Base-by-base conservation (phyloP, 345 rosid genomes). In the Arabis alpina region DNA sequence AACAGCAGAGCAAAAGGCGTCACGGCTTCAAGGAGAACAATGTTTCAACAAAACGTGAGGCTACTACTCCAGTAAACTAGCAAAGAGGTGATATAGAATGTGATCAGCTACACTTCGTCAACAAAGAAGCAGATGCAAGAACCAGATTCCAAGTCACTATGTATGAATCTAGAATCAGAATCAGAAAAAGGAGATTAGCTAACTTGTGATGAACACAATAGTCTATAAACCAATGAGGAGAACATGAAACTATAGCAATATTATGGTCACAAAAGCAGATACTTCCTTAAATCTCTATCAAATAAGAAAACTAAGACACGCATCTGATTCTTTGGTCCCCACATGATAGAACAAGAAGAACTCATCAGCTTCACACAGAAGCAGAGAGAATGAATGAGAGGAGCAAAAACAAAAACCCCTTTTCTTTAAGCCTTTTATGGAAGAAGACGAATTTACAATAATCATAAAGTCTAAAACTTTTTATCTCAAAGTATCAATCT, bases 261-360 rank as follows among this genome's bases (percentile, higher is more conserved):
- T 68, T 68, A 51, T 68, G 58, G 79, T 61, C 40, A 47, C 55
- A 68, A 61, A 61, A 54, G 57, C 47, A 61, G 54, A 68, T 45
- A 61, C 8, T 61, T 61, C 1, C 45, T 54, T 40, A 67, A 53
- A 66, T 74, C 68, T 66, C 42, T 59, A 43, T 74, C 61, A 58
- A 32, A 32, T 3, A 44, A 60, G 64, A 61, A 66, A 58, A 52
- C 2, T 12, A 54, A 62, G 30, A 68, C 65, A 70, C 61, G 75
- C 54, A 76, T 69, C 61, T 76, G 16, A 37, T 69, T 69, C 75
- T 63, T 8, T 55, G 66, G 70, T 55, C 65, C 79, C 79, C 79
- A 69, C 66, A 7, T 27, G 56, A 61, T 47, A 68, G 43, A 48
- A 68, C 16, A 54, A 69, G 70, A 54, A 69, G 70, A 70, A 55